Base-by-base conservation (phyloP, 768 basidiomycete species). In the Crucibulum laeve region DNA sequence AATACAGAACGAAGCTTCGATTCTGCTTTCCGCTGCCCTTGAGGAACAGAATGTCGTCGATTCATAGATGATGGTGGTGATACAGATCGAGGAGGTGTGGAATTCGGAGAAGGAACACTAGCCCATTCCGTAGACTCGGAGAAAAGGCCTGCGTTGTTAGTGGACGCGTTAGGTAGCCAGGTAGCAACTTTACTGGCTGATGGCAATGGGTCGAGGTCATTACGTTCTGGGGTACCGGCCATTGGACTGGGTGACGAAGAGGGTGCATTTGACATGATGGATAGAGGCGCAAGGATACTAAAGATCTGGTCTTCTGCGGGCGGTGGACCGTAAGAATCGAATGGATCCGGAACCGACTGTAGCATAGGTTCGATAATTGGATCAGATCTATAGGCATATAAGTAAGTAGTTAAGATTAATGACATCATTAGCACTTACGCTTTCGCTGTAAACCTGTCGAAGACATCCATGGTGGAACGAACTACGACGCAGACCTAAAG, bases 271-370 rank as follows among this genome's bases (percentile, higher is more conserved):
- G 79, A 77, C 69, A 84, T 83, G 46, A 90, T 82, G 24, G 87
- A 86, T 24, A 91, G 71, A 2, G 94, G 93, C 4, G 91, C 83
- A 1, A 97, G 76, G 47, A 96, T 94, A 58, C 82, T 90, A 67
- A 95, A 95, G 51, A 96, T 93, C 58, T 91, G 85, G 54, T 92
- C 86, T 60, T 93, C 89, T 32, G 87, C 73, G 53, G 86, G 88
- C 2, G 87, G 84, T 17, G 88, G 87, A 3, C 90, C 91, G 55
- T 95, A 95, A 0, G 90, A 79, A 51, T 95, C 92, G 50, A 95
- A 95, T 24, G 93, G 90, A 60, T 96, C 93, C 15, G 92, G 92
- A 37, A 94, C 76, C 5, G 86, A 78, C 62, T 91, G 84, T 2
- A 97, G 70, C 81, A 97, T 87, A 1, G 87, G 87, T 58, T 97